Conservation (phyloP, 2,329 filamentous ascomycete species). For the Ciborinia camelliae region DNA sequence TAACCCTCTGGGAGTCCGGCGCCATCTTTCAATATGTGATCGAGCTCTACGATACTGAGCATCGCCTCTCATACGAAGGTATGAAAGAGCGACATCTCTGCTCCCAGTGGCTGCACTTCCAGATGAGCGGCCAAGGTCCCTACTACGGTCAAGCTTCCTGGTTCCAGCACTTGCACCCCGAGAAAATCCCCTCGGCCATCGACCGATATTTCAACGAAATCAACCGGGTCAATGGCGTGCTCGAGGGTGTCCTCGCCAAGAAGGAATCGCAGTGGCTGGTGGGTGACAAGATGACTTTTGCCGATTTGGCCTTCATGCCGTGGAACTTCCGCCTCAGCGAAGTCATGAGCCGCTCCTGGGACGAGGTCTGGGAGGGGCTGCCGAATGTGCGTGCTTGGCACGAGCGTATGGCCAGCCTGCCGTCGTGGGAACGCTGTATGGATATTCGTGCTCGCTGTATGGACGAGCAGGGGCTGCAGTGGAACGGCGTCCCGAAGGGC, state of each 20-base stretch:
- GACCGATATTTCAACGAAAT: constrained; percentile 45
- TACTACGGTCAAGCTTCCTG: constrained; percentile 42
- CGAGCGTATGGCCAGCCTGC: too few species aligned
- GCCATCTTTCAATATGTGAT: constrained; percentile 46
- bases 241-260: constrained; percentile 41
- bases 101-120: constrained; percentile 43
- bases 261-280: constrained; percentile 36
- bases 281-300: constrained; percentile 41
- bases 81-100: constrained; percentile 36
- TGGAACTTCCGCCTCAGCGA: constrained; percentile 25
- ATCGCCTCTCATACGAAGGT: constrained; percentile 38
- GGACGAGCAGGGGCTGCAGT: too few species aligned
- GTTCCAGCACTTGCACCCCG: constrained; percentile 38
- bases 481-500: too few species aligned
- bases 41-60: constrained; percentile 42
- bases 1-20: constrained; percentile 46
- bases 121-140: constrained; percentile 41
- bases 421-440: too few species aligned
- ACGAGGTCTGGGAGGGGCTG: too few species aligned
- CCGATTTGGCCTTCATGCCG: constrained; percentile 40
- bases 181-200: constrained; percentile 44
- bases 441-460: too few species aligned
- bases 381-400: too few species aligned
- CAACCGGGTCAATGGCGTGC: constrained; percentile 36
- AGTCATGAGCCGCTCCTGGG: too few species aligned